Conservation (phyloP, 306 rosid species). For the Cercis canadensis region DNA sequence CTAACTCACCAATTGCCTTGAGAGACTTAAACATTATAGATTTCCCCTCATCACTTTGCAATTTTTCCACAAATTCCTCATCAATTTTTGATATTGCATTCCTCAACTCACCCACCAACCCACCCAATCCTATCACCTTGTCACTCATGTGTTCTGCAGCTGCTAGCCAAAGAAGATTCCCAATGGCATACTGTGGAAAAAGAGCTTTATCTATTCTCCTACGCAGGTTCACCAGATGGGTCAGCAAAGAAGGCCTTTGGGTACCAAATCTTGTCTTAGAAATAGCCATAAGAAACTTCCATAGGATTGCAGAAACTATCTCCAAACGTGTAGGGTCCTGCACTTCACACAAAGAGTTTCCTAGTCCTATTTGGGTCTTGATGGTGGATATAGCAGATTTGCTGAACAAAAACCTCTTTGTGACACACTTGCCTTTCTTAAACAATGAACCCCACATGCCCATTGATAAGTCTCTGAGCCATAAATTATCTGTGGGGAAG, state of each 20-base stretch:
- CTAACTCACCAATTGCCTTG: background rate
- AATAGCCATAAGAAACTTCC: constrained; percentile 52
- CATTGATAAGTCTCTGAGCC: constrained; percentile 9
- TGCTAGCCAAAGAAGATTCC: constrained; percentile 48
- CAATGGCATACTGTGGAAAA: constrained; percentile 36
- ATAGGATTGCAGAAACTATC: constrained; percentile 50
- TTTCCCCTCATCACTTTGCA: constrained; percentile 22
- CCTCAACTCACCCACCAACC: constrained; percentile 34
- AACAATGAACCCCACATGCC: constrained; percentile 3
- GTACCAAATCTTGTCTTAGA: constrained; percentile 28
- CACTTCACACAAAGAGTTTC: background rate
- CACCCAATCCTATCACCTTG: background rate
- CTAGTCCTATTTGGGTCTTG: constrained; percentile 29
- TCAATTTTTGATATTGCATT: constrained; percentile 15
- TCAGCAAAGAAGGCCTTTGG: constrained; percentile 33
- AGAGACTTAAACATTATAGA: background rate
- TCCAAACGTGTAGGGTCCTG: constrained; percentile 44
- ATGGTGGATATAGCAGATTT: constrained; percentile 39
- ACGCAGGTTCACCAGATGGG: constrained; percentile 46
- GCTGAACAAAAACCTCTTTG: constrained; percentile 50
- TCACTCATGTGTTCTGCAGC: constrained; percentile 2
- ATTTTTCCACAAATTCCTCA: background rate
- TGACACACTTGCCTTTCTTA: constrained; percentile 12
- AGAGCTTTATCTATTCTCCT: constrained; percentile 33
- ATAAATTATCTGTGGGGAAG: constrained; percentile 27